phyloP scores from a whole-genome alignment of 1,284 basidiomycete species.

The Earliella scabrosa region DNA sequence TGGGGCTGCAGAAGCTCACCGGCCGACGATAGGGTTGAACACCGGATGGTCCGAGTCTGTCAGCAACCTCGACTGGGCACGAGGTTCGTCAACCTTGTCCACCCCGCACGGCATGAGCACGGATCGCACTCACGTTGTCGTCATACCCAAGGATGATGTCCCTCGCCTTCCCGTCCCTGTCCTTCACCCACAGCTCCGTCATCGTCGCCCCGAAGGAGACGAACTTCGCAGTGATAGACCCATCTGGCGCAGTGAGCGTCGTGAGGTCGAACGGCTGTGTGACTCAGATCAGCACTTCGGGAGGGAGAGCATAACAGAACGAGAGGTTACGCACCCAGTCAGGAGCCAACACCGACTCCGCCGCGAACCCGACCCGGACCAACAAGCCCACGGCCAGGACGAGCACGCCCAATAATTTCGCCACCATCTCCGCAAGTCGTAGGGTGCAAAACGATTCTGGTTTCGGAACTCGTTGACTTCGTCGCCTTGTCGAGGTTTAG shows the following conservation, averaged over 20 bases:
- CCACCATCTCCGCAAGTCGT: too few species aligned
- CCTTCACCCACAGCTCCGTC: conserved; percentile 57
- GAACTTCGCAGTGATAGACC: conserved; percentile 56
- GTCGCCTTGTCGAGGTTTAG: not conserved
- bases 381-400: conserved; percentile 2
- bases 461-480: too few species aligned
- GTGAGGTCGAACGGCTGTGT: conserved; percentile 50
- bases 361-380: not conserved
- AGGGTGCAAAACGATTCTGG: too few species aligned
- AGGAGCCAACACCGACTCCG: conserved; percentile 7
- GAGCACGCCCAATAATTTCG: not conserved
- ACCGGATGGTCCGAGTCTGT: conserved; percentile 53
- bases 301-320: not conserved
- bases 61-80: conserved; percentile 41
- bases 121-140: conserved; percentile 43
- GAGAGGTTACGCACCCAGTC: conserved; percentile 14
- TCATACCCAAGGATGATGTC: conserved; percentile 60
- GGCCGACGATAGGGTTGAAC: conserved; percentile 54
- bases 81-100: too few species aligned
- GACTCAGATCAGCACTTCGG: not conserved
- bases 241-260: conserved; percentile 52
- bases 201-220: conserved; percentile 56
- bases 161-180: conserved; percentile 46
- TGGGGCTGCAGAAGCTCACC: conserved; percentile 32
- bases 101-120: not conserved